Conservation (phyloP, 1,284 basidiomycete genomes). For the Cutaneotrichosporon cyanovorans region DNA sequence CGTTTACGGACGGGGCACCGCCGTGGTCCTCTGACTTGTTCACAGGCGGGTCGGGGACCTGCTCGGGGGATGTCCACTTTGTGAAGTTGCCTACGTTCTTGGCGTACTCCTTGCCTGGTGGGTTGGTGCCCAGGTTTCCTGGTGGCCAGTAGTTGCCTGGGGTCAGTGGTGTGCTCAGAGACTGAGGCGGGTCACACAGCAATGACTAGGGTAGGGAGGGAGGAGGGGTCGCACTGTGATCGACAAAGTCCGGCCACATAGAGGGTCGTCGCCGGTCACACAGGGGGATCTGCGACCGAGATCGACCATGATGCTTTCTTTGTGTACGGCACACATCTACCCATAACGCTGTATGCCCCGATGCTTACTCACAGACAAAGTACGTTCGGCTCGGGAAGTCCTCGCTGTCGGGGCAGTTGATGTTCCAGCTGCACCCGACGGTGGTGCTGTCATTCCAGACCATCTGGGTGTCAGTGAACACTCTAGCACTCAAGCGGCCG, state of each 20-base stretch:
- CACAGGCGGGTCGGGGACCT: too few species aligned
- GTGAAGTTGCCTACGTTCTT: slow-evolving; percentile 12
- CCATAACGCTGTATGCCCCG: not conserved
- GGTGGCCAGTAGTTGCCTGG: slow-evolving; percentile 16
- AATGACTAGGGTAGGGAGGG: not conserved
- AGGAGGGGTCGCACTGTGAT: not conserved
- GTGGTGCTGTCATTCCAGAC: slow-evolving; percentile 10
- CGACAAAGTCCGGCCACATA: not conserved
- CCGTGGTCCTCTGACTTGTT: too few species aligned
- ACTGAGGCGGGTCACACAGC: not conserved
- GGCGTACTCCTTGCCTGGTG: slow-evolving; percentile 8
- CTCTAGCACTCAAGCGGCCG: too few species aligned
- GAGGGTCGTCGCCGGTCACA: too few species aligned
- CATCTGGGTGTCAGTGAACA: slow-evolving; percentile 8
- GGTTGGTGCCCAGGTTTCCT: slow-evolving; percentile 9
- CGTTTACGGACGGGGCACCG: too few species aligned
- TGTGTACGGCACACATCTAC: too few species aligned
- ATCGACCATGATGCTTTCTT: too few species aligned
- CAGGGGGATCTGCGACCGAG: too few species aligned
- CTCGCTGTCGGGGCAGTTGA: slow-evolving; percentile 8
- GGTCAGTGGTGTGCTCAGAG: not conserved
- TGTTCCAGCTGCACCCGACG: slow-evolving; percentile 15
- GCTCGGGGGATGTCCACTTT: slow-evolving; percentile 1
- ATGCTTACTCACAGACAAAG: slow-evolving; percentile 11
- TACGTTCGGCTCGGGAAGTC: slow-evolving; percentile 10